Evolutionary conservation across 805 yeast genomes (phyloP).

Genomic region (Saccharomycopsis vini): DNA sequence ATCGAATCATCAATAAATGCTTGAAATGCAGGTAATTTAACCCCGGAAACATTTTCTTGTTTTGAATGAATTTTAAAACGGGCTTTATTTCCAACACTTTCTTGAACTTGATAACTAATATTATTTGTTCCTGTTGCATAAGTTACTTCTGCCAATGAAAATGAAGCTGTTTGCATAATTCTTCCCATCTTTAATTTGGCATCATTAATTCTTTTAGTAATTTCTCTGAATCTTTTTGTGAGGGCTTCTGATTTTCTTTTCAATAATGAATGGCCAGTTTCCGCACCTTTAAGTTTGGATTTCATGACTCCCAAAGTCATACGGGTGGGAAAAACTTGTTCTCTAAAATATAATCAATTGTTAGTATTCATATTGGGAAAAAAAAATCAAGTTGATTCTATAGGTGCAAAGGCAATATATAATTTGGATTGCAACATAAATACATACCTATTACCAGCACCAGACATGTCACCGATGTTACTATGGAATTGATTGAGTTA

Average conservation of each 20-base stretch:
- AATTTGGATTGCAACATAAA: background rate
- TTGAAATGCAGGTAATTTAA: constrained; percentile 86
- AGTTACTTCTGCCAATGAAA: constrained; percentile 92
- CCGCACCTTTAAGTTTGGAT: constrained; percentile 92
- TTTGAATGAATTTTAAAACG: constrained; percentile 84
- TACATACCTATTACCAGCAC: constrained; percentile 46
- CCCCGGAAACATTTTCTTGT: constrained; percentile 96
- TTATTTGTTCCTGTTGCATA: constrained; percentile 91
- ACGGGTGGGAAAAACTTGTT: constrained; percentile 94
- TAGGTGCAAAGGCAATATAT: background rate
- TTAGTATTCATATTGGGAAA: background rate
- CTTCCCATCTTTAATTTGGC: constrained; percentile 96
- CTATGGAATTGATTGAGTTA: too few species aligned
- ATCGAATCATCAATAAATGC: constrained; percentile 72
- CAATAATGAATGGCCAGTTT: constrained; percentile 86
- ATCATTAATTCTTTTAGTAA: constrained; percentile 87
- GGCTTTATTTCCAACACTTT: constrained; percentile 74
- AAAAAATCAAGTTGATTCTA: background rate
- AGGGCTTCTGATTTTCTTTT: constrained; percentile 96
- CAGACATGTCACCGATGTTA: constrained; percentile 56
- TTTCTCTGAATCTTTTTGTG: constrained; percentile 93
- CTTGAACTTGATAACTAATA: constrained; percentile 92
- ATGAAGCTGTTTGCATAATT: constrained; percentile 97
- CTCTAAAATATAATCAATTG: constrained; percentile 49
- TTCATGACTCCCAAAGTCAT: constrained; percentile 96